Evolutionary conservation across 192 early-diverging fungal genomes (phyloP), one percentile per base, ranked within the genome.

Genomic region (Phycomyces nitens): DNA sequence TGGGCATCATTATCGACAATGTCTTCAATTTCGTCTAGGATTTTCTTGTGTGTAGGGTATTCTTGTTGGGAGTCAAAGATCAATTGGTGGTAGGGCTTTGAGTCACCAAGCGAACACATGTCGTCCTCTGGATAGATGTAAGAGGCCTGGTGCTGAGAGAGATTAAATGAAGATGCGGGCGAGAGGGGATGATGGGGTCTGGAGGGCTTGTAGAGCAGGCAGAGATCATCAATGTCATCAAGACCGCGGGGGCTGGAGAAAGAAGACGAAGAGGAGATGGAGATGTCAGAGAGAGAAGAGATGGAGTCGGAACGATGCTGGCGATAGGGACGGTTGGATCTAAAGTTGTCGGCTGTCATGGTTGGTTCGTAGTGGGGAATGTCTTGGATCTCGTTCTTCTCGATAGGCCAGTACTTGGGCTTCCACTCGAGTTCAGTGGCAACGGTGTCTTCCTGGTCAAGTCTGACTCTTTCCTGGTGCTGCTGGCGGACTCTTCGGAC

Each of bases 131-230:
- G 18, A 11, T 47, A 47, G 15, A 47, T 14, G 18, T 14, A 18
- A 47, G 44, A 47, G 18, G 44, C 3, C 3, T 3, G 18, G 44
- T 11, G 15, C 3, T n/a, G 18, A 11, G 2, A 2, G 44, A n/a
- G 44, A 18, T n/a, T 29, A 24, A 39, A 39, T 18, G 42, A 39
- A 11, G 57, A 41, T 39, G 41, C 41, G 16, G 57, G 57, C 22
- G 57, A 59, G 14, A 59, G 57, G 1, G 57, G 57, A 16, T 59
- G 57, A 15, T 43, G 57, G 24, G 23, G 39, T 41, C 41, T 39
- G 22, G 57, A 41, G 44, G 44, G 18, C 3, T n/a, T n/a, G 44
- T 47, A 47, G 44, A n/a, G 44, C 15, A n/a, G 12, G 11, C 15
- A n/a, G 15, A 47, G 18, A 2, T 47, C 44, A 47, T 14, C 44